These are phyloP conservation scores for Diaporthe citriasiana DNA, from an alignment of 2,329 filamentous ascomycete genomes.

Conservation along the genomic window DNA sequence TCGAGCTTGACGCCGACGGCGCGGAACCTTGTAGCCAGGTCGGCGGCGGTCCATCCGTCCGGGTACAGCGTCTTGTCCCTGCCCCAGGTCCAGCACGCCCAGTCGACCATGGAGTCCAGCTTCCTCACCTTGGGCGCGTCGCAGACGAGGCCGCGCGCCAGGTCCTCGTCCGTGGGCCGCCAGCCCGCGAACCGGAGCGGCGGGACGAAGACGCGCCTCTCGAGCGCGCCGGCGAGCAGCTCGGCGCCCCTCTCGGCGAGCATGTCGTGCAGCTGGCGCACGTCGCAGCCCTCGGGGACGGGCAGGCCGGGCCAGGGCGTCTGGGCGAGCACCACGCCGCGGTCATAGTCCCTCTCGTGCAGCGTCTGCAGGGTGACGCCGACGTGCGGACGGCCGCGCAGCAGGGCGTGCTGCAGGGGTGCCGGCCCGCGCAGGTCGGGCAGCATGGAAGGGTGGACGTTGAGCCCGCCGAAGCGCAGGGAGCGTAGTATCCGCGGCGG, in stretches of 20 bases:
- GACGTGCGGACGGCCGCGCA: conserved; percentile 71
- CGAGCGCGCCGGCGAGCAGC: conserved; percentile 78
- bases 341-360: conserved; percentile 81
- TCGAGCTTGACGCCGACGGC: conserved; percentile 59
- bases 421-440: conserved; percentile 90
- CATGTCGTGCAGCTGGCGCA: conserved; percentile 60
- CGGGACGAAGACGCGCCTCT: conserved; percentile 73
- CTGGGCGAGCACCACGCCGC: conserved; percentile 81
- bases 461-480: conserved; percentile 87
- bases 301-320: conserved; percentile 70
- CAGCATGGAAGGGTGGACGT: conserved; percentile 92
- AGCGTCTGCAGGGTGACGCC: conserved; percentile 92
- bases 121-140: conserved; percentile 83
- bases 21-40: conserved; percentile 68
- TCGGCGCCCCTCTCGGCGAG: conserved; percentile 76
- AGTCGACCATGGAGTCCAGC: conserved; percentile 74
- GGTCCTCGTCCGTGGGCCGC: conserved; percentile 45
- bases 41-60: conserved; percentile 61
- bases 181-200: conserved; percentile 55
- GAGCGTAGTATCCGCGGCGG: conserved; percentile 79
- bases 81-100: conserved; percentile 51
- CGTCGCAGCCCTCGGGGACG: conserved; percentile 60
- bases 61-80: conserved; percentile 19
- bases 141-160: conserved; percentile 47
- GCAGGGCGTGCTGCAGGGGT: conserved; percentile 87